These are phyloP conservation scores for Lasiodiplodia citricola DNA, from an alignment of 2,329 filamentous ascomycete genomes.

Conservation along the genomic window DNA sequence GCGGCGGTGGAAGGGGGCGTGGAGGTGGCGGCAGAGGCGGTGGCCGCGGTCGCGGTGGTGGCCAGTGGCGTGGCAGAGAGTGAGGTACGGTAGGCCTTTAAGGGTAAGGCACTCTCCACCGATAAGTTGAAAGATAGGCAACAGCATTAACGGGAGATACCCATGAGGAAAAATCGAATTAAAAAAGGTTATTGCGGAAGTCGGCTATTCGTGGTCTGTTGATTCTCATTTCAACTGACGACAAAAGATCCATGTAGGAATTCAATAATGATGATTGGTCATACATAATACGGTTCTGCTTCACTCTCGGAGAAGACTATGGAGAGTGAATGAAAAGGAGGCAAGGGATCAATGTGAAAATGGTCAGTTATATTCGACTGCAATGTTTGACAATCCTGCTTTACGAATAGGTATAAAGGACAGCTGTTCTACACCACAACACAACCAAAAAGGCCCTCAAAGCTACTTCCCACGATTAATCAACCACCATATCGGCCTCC, in stretches of 20 bases:
- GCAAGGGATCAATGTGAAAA: background rate
- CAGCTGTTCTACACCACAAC: background rate
- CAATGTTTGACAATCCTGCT: background rate
- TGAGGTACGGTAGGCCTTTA: background rate
- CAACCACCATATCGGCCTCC: slow-evolving; percentile 23
- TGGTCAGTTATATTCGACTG: too few relatives aligned
- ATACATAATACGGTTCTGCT: background rate
- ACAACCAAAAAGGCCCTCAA: background rate
- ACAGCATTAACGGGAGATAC: background rate
- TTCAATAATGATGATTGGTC: background rate
- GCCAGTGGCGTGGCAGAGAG: background rate
- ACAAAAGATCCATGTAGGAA: background rate
- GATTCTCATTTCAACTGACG: background rate
- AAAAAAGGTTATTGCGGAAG: background rate
- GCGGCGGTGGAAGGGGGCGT: background rate
- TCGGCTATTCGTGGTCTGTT: background rate
- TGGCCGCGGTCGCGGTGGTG: background rate
- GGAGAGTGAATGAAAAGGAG: background rate
- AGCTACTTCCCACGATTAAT: background rate
- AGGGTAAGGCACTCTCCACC: background rate
- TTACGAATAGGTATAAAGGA: background rate
- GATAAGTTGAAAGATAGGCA: background rate
- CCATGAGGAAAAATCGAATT: background rate
- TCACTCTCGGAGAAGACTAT: background rate
- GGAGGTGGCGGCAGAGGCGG: background rate